Evolutionary conservation across 2,329 filamentous ascomycete species (phyloP), one percentile per base, ranked within the genome.

Genomic region (Lasiodiplodia hormozganensis): DNA sequence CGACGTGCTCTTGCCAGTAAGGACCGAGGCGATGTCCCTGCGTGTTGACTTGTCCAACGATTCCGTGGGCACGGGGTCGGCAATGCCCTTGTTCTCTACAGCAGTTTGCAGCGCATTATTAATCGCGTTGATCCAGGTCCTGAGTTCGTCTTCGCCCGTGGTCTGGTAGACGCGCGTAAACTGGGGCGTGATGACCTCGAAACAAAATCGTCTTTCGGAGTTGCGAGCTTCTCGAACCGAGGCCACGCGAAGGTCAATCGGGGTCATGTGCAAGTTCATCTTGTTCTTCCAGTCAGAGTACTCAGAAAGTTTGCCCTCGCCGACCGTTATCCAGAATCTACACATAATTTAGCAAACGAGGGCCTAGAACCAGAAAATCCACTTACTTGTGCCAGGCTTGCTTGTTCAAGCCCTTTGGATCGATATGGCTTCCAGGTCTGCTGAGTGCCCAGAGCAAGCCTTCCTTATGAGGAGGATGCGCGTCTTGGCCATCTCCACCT

Each of bases 231-330:
- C 96, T 68, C 96, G 89, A 18, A 99, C 96, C 18, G 96, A 98
- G 11, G 96, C 96, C 89, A 98, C 96, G 43, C 96, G 92, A 56
- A 99, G 85, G 79, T 99, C 96, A 72, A 99, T 98, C 0, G 96
- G 96, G 2, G 98, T 96, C 89, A 97, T 98, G 78, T 99, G 96
- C 31, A 98, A 84, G 79, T 99, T 96, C 28, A 99, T 87, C 78
- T 89, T 95, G 78, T 99, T 93, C 81, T 99, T 99, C 96, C 96
- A 99, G 79, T 99, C 98, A 78, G 94, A 97, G 81, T 99, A 99
- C 77, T 99, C 96, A 1, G 95, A 97, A 18, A 99, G 86, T 78
- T 96, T 97, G 28, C 96, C 96, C 80, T 97, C 94, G 77, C 98
- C 96, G 54, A 99, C 85, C 2, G 99, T 96, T 71, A 99, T 96